These are phyloP conservation scores for Coemansia sp. DNA, from an alignment of 192 early-diverging fungal species.

Conservation along the genomic window DNA sequence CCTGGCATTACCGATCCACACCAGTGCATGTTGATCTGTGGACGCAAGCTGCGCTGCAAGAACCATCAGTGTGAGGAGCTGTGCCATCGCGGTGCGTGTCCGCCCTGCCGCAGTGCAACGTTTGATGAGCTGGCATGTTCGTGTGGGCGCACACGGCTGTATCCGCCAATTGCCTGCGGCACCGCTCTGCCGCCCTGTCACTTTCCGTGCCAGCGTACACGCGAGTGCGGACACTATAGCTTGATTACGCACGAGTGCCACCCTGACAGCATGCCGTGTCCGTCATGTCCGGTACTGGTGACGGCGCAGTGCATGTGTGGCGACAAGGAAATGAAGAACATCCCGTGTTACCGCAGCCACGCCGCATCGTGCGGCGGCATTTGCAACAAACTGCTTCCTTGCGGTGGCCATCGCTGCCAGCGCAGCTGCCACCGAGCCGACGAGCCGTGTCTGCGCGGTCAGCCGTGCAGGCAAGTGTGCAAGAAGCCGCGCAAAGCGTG, in stretches of 20 bases:
- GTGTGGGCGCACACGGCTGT: conserved; percentile 78
- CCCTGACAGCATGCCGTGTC: conserved; percentile 78
- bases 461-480: conserved; percentile 72
- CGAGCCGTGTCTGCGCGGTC: conserved; percentile 61
- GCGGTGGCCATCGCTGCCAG: conserved; percentile 76
- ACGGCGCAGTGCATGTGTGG: conserved; percentile 75
- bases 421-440: conserved; percentile 80
- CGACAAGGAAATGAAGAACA: conserved; percentile 69
- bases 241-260: conserved; percentile 82
- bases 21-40: conserved; percentile 69
- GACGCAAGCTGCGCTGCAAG: conserved; percentile 75
- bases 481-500: conserved; percentile 74
- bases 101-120: conserved; percentile 71
- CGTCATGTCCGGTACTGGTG: conserved; percentile 86
- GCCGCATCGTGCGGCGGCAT: conserved; percentile 60
- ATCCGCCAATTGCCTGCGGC: conserved; percentile 87
- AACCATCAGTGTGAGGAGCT: conserved; percentile 69
- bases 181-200: conserved; percentile 72
- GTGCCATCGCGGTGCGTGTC: conserved; percentile 80
- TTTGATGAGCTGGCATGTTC: conserved; percentile 84
- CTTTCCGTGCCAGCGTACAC: conserved; percentile 66
- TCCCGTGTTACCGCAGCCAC: conserved; percentile 76
- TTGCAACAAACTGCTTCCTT: conserved; percentile 60
- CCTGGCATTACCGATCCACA: conserved; percentile 54
- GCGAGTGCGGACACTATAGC: conserved; percentile 77